Evolutionary conservation across 306 rosid species (phyloP).

Genomic region (Inga oerstediana): DNA sequence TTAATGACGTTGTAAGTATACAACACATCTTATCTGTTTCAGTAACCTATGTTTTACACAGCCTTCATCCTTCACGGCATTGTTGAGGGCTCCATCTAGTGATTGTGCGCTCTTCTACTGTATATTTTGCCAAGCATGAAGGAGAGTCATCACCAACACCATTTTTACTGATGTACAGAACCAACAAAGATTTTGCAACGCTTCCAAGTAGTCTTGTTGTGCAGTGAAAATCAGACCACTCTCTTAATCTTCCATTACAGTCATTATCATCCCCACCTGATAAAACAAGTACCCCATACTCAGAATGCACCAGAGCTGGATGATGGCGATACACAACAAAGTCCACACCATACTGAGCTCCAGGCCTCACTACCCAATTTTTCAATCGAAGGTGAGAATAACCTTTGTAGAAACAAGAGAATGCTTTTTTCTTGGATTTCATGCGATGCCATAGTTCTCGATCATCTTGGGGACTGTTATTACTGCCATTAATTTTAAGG

Average conservation of each 20-base stretch:
- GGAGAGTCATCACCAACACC: constrained; percentile 44
- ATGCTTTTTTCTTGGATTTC: constrained; percentile 51
- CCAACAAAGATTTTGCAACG: constrained; percentile 66
- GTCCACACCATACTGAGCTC: constrained; percentile 73
- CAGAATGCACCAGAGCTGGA: constrained; percentile 76
- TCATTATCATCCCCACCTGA: constrained; percentile 41
- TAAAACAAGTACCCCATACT: constrained; percentile 72
- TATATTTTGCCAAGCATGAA: constrained; percentile 42
- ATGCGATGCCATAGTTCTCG: constrained; percentile 61
- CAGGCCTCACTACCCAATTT: constrained; percentile 79
- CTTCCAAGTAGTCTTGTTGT: constrained; percentile 66
- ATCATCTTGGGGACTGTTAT: constrained; percentile 30
- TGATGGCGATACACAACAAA: constrained; percentile 74
- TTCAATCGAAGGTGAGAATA: constrained; percentile 69
- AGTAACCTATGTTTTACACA: constrained; percentile 10
- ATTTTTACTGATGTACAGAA: constrained; percentile 47
- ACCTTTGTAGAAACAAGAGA: constrained; percentile 65
- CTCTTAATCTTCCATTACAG: constrained; percentile 54
- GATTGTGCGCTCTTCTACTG: constrained; percentile 50
- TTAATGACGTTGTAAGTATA: not conserved
- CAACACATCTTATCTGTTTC: not conserved
- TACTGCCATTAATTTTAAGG: constrained; percentile 48
- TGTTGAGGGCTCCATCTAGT: constrained; percentile 67
- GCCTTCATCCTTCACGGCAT: constrained; percentile 59
- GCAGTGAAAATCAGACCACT: constrained; percentile 82